Conservation (phyloP, 441 rosid genomes). For the Croton laevigatus region DNA sequence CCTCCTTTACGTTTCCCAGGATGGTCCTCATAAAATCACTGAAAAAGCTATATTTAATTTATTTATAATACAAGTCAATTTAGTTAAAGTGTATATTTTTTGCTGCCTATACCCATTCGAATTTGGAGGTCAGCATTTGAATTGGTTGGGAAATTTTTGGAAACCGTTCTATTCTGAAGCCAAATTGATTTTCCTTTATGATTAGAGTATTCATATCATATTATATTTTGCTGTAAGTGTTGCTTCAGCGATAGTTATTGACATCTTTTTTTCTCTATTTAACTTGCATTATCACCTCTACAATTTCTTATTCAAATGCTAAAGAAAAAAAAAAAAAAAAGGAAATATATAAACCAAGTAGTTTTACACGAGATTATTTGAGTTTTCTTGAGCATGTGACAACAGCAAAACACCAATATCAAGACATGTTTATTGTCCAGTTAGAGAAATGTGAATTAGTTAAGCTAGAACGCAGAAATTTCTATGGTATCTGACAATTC, state of each 20-base stretch:
- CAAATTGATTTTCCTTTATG: neutral
- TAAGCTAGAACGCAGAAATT: neutral
- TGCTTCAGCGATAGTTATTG: neutral
- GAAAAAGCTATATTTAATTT: neutral
- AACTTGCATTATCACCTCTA: neutral
- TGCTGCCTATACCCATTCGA: neutral
- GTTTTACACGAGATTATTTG: neutral
- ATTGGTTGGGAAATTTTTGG: neutral
- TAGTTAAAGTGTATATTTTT: too few species aligned
- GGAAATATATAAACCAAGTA: neutral
- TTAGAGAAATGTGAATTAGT: neutral
- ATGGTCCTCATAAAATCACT: neutral
- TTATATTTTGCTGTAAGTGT: neutral
- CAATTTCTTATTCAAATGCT: neutral
- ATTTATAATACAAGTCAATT: neutral
- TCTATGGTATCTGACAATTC: neutral
- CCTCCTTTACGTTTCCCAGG: neutral
- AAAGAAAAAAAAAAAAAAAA: neutral
- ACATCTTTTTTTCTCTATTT: neutral
- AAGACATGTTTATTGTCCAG: neutral
- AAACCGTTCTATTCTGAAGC: neutral
- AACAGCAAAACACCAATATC: neutral
- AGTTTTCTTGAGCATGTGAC: neutral
- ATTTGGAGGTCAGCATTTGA: neutral
- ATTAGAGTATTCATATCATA: neutral